phyloP scores from a whole-genome alignment of 345 rosid species.

The Mercurialis annua region DNA sequence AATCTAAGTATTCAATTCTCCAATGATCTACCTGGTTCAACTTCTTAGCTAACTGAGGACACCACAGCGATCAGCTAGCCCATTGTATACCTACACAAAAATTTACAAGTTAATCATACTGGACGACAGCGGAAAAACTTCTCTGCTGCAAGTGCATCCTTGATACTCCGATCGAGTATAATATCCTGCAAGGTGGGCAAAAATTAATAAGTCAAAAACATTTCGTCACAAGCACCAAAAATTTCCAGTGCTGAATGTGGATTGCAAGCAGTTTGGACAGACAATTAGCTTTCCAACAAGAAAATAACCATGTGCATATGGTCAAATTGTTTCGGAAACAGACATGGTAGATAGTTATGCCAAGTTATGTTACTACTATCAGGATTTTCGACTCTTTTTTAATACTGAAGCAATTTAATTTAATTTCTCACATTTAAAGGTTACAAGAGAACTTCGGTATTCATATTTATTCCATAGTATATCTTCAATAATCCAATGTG shows the following conservation, averaged over 20 bases:
- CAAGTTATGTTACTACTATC: neutral
- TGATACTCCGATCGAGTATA: conserved; percentile 71
- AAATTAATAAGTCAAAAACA: neutral
- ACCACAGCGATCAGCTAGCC: conserved; percentile 93
- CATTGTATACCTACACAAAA: conserved; percentile 56
- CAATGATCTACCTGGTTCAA: conserved; percentile 71
- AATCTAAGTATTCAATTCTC: conserved; percentile 6
- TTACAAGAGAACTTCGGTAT: neutral
- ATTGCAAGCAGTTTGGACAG: neutral
- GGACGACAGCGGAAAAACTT: conserved; percentile 91
- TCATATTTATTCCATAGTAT: neutral
- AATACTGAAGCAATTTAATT: neutral
- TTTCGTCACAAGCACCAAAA: neutral
- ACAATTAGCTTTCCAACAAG: neutral
- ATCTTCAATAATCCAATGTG: no score
- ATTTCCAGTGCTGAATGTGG: neutral
- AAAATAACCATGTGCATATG: neutral
- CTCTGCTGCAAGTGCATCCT: conserved; percentile 86
- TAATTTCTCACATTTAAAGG: neutral
- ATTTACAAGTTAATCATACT: conserved; percentile 45
- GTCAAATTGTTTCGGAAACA: neutral
- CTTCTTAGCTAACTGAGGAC: conserved; percentile 92
- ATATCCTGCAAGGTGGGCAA: conserved; percentile 58
- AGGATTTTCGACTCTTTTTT: neutral
- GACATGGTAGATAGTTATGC: neutral